Base-by-base conservation (phyloP, 345 rosid species). In the Fremontodendron californicum region DNA sequence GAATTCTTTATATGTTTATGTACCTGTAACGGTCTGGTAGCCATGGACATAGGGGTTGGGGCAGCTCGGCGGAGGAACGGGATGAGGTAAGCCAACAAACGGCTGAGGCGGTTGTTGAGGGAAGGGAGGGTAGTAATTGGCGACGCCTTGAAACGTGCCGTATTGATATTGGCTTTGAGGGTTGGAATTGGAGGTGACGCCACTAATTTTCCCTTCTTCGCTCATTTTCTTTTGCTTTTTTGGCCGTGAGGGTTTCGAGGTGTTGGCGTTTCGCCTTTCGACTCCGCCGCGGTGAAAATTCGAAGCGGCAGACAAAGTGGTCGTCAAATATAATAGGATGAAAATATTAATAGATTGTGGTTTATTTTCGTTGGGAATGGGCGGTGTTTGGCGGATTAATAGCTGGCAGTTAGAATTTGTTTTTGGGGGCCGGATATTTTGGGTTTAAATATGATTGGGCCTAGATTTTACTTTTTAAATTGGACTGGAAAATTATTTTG, bases 131-230 rank as follows among this genome's bases (percentile, higher is more conserved):
- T 84, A 84, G 80, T 87, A 89, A 64, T 94, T 94, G 27, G 93
- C 91, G 1, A 90, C 98, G 77, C 98, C 97, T 80, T 92, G 98
- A 78, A 94, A 94, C 66, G 98, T 91, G 9, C 98, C 98, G 83
- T 94, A 90, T 65, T 84, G 83, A 67, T 80, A 80, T 72, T 78
- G 88, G 62, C 39, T 78, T 49, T 73, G 88, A 25, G 72, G 75
- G 77, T 81, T 79, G 72, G 75, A 77, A 76, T 82, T 80, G 75
- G 79, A 75, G 27, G 78, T 4, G 48, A 51, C 76, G 55, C 75
- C 87, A 64, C 78, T 77, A 78, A 73, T 83, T 80, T 81, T 79
- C 73, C 79, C 88, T 65, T 88, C 90, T 66, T 82, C 88, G 27
- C 75, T 88, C 95, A 88, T 89, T 58, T 75, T 82, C 45, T 10